phyloP scores from a whole-genome alignment of 768 basidiomycete species.

The Phylloporus rhodoxanthus region DNA sequence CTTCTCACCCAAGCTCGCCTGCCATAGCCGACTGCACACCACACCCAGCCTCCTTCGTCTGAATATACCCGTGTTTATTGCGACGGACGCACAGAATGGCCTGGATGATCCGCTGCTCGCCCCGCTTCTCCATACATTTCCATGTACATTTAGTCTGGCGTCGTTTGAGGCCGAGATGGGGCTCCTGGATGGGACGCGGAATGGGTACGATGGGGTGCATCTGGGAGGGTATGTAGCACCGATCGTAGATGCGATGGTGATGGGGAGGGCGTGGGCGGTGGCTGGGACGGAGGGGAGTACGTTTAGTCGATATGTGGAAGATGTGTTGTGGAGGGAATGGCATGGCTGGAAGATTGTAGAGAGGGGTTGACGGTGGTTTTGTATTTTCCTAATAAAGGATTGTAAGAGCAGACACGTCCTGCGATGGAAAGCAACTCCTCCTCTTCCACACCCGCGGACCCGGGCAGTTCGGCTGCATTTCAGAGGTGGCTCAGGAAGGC shows the following conservation, averaged over 20 bases:
- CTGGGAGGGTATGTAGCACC: constrained; percentile 49
- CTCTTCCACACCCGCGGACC: constrained; percentile 19
- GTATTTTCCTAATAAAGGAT: constrained; percentile 7
- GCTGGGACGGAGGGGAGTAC: constrained; percentile 73
- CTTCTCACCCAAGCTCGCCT: constrained; percentile 22
- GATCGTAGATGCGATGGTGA: constrained; percentile 67
- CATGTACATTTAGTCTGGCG: constrained; percentile 54
- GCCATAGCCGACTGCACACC: constrained; percentile 38
- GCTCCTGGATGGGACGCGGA: constrained; percentile 34
- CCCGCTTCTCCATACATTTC: constrained; percentile 49
- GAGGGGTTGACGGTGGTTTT: constrained; percentile 36
- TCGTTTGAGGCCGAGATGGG: constrained; percentile 39
- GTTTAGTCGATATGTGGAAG: constrained; percentile 63
- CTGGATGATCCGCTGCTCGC: constrained; percentile 38
- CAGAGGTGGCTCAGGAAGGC: constrained; percentile 48
- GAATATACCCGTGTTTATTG: constrained; percentile 59
- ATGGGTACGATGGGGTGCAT: constrained; percentile 43
- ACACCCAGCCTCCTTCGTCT: constrained; percentile 31
- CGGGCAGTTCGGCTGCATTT: constrained; percentile 32
- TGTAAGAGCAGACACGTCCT: neutral
- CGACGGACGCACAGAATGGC: constrained; percentile 51
- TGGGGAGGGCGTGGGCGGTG: constrained; percentile 49
- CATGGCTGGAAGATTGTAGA: constrained; percentile 48
- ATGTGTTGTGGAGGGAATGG: constrained; percentile 60
- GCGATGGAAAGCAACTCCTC: constrained; percentile 29